These are phyloP conservation scores for Cladosporium sp. DNA, from an alignment of 2,329 filamentous ascomycete genomes.

Conservation along the genomic window DNA sequence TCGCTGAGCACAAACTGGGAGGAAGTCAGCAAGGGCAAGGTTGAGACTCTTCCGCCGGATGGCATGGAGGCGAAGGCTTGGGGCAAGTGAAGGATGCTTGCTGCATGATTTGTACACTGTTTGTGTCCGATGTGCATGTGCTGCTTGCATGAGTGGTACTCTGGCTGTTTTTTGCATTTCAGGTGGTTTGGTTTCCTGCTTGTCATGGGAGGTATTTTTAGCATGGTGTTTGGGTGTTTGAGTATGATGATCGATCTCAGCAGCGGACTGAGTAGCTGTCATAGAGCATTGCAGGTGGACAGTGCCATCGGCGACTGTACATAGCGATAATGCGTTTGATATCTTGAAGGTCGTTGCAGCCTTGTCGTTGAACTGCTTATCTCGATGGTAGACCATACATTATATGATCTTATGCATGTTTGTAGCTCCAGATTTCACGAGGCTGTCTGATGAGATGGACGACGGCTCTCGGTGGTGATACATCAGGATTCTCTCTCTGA, in stretches of 20 bases:
- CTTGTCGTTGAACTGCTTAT: neutral
- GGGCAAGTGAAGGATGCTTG: slow-evolving; percentile 36
- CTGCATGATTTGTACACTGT: neutral
- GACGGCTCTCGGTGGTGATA: neutral
- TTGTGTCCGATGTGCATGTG: neutral
- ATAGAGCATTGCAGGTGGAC: neutral
- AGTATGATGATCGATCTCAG: neutral
- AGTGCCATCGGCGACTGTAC: neutral
- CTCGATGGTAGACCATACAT: neutral
- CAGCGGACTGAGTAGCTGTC: neutral
- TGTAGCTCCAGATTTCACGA: neutral
- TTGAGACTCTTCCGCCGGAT: slow-evolving; percentile 73
- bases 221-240: slow-evolving; percentile 1
- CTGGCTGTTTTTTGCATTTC: neutral
- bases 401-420: neutral
- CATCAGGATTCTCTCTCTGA: neutral
- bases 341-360: neutral
- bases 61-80: slow-evolving; percentile 78
- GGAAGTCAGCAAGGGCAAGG: slow-evolving; percentile 71
- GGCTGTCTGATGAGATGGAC: neutral
- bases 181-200: neutral
- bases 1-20: slow-evolving; percentile 89
- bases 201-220: neutral
- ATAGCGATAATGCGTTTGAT: neutral
- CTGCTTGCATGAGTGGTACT: neutral